Conservation (phyloP, 768 basidiomycete species). For the Kwoniella sp. region DNA sequence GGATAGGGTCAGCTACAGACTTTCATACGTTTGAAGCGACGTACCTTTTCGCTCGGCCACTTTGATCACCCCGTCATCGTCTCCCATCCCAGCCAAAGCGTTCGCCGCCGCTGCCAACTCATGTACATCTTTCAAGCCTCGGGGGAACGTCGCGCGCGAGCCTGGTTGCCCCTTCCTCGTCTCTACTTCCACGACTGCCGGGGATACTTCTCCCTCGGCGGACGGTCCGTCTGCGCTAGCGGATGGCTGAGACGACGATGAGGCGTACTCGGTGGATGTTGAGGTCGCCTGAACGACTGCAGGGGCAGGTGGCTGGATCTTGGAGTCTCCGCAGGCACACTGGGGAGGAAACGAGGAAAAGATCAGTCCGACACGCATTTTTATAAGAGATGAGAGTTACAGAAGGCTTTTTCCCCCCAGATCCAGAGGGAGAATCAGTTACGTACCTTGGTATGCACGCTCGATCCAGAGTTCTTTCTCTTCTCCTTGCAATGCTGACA, state of each 20-base stretch:
- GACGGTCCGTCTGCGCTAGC: not conserved
- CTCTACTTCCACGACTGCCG: slow-evolving; percentile 11
- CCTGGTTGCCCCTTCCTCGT: slow-evolving; percentile 45
- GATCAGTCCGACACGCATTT: not conserved
- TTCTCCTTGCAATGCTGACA: slow-evolving; percentile 81
- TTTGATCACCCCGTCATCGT: slow-evolving; percentile 24
- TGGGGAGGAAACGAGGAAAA: slow-evolving; percentile 20
- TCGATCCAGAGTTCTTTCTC: slow-evolving; percentile 61
- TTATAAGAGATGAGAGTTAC: too few relatives aligned
- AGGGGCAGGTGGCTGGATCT: slow-evolving; percentile 8
- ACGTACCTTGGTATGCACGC: slow-evolving; percentile 46
- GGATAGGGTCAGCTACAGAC: not conserved
- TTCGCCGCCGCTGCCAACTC: slow-evolving; percentile 53
- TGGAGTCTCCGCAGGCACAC: slow-evolving; percentile 43
- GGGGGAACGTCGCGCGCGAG: slow-evolving; percentile 46
- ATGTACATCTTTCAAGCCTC: slow-evolving; percentile 53
- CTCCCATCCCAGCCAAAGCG: slow-evolving; percentile 34
- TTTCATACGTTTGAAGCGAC: slow-evolving; percentile 9
- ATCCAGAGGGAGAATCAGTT: too few relatives aligned
- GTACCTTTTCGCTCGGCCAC: slow-evolving; percentile 39
- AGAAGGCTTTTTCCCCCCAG: too few relatives aligned
- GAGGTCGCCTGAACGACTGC: not conserved
- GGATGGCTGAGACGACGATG: not conserved
- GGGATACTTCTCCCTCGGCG: not conserved
- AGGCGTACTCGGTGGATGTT: slow-evolving; percentile 1